Percentiles rank a stretch among this genome's conserved stretches.
Conservation (phyloP, 1,284 basidiomycete species). For the Microbotryum violaceum region DNA sequence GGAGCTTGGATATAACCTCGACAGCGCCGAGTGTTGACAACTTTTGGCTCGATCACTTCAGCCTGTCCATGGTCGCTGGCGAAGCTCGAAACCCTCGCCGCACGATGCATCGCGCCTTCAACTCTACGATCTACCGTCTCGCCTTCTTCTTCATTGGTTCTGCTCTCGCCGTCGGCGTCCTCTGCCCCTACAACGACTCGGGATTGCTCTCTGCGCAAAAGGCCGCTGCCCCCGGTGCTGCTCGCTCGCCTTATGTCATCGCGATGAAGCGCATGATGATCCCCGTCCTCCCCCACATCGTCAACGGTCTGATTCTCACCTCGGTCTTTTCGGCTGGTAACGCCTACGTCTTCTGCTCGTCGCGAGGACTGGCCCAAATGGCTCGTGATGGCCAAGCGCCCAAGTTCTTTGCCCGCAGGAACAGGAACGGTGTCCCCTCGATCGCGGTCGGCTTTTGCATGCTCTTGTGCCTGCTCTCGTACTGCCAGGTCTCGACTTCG, state of each 20-base stretch:
- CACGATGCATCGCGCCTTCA: conserved; percentile 38
- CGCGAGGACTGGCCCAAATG: conserved; percentile 27
- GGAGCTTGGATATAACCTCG: no score
- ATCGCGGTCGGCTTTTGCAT: conserved; percentile 1
- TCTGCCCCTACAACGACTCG: conserved; percentile 29
- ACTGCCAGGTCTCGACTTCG: neutral
- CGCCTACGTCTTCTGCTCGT: conserved; percentile 29
- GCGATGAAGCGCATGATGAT: conserved; percentile 27
- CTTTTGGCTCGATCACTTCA: conserved; percentile 13
- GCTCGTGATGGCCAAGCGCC: conserved; percentile 34
- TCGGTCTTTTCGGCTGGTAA: conserved; percentile 29
- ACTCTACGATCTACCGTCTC: conserved; percentile 35
- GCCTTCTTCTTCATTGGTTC: conserved; percentile 37
- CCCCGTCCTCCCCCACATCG: conserved; percentile 24
- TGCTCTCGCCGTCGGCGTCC: conserved; percentile 35
- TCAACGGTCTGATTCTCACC: conserved; percentile 27
- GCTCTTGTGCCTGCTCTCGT: neutral
- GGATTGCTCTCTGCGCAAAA: conserved; percentile 3
- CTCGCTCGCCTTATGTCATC: conserved; percentile 23
- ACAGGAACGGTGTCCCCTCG: conserved; percentile 34
- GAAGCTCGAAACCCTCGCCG: conserved; percentile 37
- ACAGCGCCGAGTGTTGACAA: conserved; percentile 5
- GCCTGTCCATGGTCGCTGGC: conserved; percentile 23
- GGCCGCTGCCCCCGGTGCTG: conserved; percentile 4
- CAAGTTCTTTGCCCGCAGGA: conserved; percentile 26